Conservation (phyloP, 2,329 filamentous ascomycete genomes). For the Fonsecaea nubica region DNA sequence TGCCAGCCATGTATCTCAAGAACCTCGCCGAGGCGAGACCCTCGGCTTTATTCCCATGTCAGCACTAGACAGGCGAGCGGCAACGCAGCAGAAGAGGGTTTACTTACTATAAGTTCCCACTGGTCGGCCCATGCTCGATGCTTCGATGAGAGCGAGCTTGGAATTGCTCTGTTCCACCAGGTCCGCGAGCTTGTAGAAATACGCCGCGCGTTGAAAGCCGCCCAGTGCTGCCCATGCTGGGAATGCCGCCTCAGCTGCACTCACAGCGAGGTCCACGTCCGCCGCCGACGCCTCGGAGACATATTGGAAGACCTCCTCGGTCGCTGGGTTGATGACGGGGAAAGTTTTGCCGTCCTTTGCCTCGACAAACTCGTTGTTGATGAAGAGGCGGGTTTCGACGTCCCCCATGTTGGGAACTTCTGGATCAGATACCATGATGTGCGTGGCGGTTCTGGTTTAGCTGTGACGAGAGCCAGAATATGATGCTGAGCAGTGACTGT, state of each 20-base stretch:
- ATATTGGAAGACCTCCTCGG: slow-evolving; percentile 39
- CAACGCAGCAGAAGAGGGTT: background rate
- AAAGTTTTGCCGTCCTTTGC: slow-evolving; percentile 42
- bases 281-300: slow-evolving; percentile 43
- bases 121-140: slow-evolving; percentile 60
- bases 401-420: background rate
- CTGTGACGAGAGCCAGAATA: no score
- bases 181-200: slow-evolving; percentile 51
- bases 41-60: no score
- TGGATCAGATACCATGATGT: no score
- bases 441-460: no score
- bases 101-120: no score
- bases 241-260: slow-evolving; percentile 43
- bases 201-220: slow-evolving; percentile 51
- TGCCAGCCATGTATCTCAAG: background rate
- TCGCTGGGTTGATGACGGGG: slow-evolving; percentile 44
- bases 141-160: slow-evolving; percentile 54
- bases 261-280: slow-evolving; percentile 45
- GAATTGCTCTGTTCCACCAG: slow-evolving; percentile 50
- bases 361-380: slow-evolving; percentile 45
- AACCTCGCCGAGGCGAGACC: no score
- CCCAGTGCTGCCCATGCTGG: slow-evolving; percentile 55
- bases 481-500: no score
- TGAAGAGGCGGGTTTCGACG: slow-evolving; percentile 45
- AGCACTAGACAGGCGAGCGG: no score